phyloP scores from a whole-genome alignment of 2,329 filamentous ascomycete genomes.

The Pleoardoris graminearum region DNA sequence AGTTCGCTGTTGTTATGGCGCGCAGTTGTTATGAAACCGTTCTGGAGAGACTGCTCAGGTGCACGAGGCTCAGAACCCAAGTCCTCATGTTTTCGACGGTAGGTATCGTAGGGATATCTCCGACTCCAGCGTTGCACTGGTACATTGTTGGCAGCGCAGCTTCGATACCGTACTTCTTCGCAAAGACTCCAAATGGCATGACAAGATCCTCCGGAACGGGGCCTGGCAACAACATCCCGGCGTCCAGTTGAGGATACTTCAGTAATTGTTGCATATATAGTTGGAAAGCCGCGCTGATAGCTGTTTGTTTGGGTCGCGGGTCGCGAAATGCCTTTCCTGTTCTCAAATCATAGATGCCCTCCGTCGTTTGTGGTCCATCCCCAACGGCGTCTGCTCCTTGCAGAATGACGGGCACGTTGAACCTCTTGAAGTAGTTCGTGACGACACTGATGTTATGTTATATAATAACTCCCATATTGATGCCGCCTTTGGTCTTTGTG shows the following conservation, averaged over 20 bases:
- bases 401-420: neutral
- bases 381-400: neutral
- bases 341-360: neutral
- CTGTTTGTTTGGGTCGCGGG: neutral
- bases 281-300: neutral
- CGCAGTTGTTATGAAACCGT: constrained; percentile 14
- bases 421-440: constrained; percentile 10
- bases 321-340: neutral
- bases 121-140: constrained; percentile 2
- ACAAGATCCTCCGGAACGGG: constrained; percentile 54
- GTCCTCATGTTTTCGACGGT: constrained; percentile 35
- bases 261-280: neutral
- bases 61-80: neutral
- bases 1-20: constrained; percentile 29
- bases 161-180: constrained; percentile 53
- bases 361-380: neutral
- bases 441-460: constrained; percentile 35
- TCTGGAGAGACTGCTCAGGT: neutral
- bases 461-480: constrained; percentile 45
- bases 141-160: constrained; percentile 48
- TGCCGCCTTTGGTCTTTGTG: constrained; percentile 26
- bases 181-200: constrained; percentile 55
- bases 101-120: constrained; percentile 49
- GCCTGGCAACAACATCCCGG: constrained; percentile 51
- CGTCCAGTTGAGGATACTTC: constrained; percentile 20